Base-by-base conservation (phyloP, 306 rosid genomes). In the Lathyrus aphaca region DNA sequence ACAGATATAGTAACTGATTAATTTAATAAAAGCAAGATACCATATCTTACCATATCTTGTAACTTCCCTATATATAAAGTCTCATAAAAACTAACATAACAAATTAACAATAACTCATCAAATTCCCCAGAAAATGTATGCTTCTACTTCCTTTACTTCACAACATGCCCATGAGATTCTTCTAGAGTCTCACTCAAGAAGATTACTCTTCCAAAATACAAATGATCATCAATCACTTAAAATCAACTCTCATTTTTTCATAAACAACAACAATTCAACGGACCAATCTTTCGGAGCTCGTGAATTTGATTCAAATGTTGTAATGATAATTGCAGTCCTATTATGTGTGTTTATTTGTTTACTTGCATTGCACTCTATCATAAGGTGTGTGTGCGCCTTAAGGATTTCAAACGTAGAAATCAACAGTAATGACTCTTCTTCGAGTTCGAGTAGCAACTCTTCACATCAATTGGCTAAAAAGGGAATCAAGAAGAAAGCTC, bases 251-350 rank as follows among this genome's bases (percentile, higher is more conserved):
- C 78, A 80, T 0, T 8, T 68, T n/a, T 21, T 84, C 12, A 21
- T 25, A 3, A 69, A 12, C 50, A 66, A 10, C 51, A 58, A 61
- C 44, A 75, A 44, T 14, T 62, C 79, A 4, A 1, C 80, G 0
- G 77, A 70, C 9, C 55, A 70, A 0, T 72, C 74, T 58, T 48
- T 82, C 0, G 74, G 79, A 4, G 86, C 70, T 54, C 81, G 23
- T 43, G 77, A 79, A 51, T 86, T 94, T 10, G 92, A 91, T 55
- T 82, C 95, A 0, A 87, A 88, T 15, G 95, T 94, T 12, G 88
- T 94, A 4, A 87, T 88, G 95, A 88, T 94, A 42, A 91, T 94
- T 32, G 83, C 96, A 3, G 96, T 94, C 67, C 87, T 94, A 15
- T 29, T 94, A 17, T 94, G 95, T 51, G 97, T 95, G 8, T 75